Evolutionary conservation across 352 stramenopile species (phyloP).

Genomic region (Blastocystis sp.): DNA sequence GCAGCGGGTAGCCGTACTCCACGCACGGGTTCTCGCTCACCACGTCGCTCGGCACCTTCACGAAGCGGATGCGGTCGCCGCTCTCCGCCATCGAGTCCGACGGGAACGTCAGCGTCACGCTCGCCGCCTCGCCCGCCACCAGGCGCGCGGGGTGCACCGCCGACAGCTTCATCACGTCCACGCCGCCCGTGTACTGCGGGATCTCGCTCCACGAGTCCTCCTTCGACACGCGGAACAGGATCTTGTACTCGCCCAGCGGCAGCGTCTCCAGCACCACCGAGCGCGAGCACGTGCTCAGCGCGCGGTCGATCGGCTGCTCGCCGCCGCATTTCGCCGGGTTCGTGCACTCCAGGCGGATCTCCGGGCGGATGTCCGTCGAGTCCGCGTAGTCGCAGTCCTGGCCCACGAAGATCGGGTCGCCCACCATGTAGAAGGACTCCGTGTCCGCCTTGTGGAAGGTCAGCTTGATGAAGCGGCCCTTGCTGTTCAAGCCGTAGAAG

Average conservation of each 20-base stretch:
- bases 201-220: constrained; percentile 30
- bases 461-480: constrained; percentile 68
- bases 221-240: constrained; percentile 26
- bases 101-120: constrained; percentile 33
- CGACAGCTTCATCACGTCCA: constrained; percentile 51
- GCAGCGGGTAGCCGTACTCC: constrained; percentile 58
- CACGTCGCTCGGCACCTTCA: constrained; percentile 39
- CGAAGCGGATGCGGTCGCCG: constrained; percentile 64
- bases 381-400: constrained; percentile 57
- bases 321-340: constrained; percentile 59
- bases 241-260: constrained; percentile 42
- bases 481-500: constrained; percentile 60
- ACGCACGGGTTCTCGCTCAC: constrained; percentile 45
- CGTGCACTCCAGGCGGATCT: constrained; percentile 11
- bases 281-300: constrained; percentile 56
- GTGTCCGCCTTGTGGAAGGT: constrained; percentile 32
- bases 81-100: constrained; percentile 43
- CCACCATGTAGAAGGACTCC: constrained; percentile 47
- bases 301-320: neutral
- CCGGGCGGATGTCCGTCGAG: constrained; percentile 37
- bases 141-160: constrained; percentile 44
- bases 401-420: constrained; percentile 49
- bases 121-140: constrained; percentile 29
- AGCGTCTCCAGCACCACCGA: constrained; percentile 26
- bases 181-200: constrained; percentile 29